These are phyloP conservation scores for Candida insectorum DNA, from an alignment of 805 yeast species.

Conservation along the genomic window DNA sequence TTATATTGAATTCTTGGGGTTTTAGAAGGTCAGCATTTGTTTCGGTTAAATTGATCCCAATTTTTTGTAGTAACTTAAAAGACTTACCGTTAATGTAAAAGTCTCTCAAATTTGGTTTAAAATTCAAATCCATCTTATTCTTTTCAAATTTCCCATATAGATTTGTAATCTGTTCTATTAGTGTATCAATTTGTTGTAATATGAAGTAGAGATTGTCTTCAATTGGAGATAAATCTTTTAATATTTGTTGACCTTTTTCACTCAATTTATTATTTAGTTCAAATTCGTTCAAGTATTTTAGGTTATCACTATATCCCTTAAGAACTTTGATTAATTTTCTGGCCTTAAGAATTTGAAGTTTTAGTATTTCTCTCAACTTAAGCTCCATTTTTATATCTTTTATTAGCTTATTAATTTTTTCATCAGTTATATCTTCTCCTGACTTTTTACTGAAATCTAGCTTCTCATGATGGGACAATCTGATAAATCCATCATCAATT, in stretches of 20 bases:
- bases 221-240: constrained; percentile 40
- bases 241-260: constrained; percentile 19
- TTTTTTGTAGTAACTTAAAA: constrained; percentile 24
- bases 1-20: constrained; percentile 1
- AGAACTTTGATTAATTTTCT: constrained; percentile 30
- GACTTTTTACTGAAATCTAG: constrained; percentile 24
- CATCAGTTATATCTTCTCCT: constrained; percentile 19
- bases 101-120: constrained; percentile 34
- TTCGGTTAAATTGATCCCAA: constrained; percentile 14
- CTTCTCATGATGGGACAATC: constrained; percentile 65
- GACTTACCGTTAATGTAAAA: constrained; percentile 39
- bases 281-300: constrained; percentile 23
- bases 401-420: constrained; percentile 28
- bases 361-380: constrained; percentile 38
- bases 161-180: constrained; percentile 25
- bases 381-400: constrained; percentile 43
- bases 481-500: constrained; percentile 61
- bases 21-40: constrained; percentile 3
- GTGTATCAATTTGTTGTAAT: constrained; percentile 40
- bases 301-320: constrained; percentile 24
- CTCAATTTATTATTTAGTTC: constrained; percentile 10
- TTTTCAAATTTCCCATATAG: constrained; percentile 23
- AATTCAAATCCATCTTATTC: constrained; percentile 22
- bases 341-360: constrained; percentile 37
- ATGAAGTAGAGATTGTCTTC: constrained; percentile 47